Percentiles rank a stretch among this genome's conserved stretches.
Evolutionary conservation across 371 early-diverging fungal species (phyloP).

Genomic region (Mucor mucedo): DNA sequence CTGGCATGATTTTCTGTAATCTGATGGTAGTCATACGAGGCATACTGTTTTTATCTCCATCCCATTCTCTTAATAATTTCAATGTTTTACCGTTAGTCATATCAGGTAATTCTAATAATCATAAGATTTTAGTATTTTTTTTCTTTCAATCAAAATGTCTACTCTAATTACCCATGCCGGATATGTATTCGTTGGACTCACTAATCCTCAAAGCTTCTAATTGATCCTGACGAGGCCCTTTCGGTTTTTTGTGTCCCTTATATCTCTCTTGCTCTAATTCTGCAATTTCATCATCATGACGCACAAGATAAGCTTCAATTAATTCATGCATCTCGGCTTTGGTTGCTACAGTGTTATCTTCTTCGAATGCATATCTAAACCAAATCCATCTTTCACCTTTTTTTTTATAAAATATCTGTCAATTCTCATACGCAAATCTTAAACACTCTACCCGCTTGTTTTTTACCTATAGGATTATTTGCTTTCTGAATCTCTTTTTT

Average conservation of each 20-base stretch:
- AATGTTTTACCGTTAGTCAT: conserved; percentile 61
- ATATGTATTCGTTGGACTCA: conserved; percentile 60
- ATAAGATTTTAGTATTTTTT: not conserved
- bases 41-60: conserved; percentile 63
- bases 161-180: conserved; percentile 59
- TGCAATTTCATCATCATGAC: conserved; percentile 61
- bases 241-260: conserved; percentile 54
- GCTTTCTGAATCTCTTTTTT: conserved; percentile 33
- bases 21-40: conserved; percentile 38
- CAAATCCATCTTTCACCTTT: conserved; percentile 61
- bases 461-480: conserved; percentile 45
- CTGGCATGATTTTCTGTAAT: conserved; percentile 13
- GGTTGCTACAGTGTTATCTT: conserved; percentile 42
- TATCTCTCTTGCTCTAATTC: conserved; percentile 50
- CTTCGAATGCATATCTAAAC: conserved; percentile 66
- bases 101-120: conserved; percentile 59
- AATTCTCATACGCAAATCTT: not conserved
- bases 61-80: conserved; percentile 60
- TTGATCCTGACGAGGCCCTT: conserved; percentile 55
- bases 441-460: not conserved
- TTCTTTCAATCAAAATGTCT: too few relatives aligned
- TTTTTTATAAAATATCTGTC: not conserved
- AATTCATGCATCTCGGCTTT: conserved; percentile 56
- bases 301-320: conserved; percentile 51
- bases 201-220: conserved; percentile 48